These are phyloP conservation scores for Phytophthora citricola DNA, from an alignment of 352 stramenopile species.

Conservation along the genomic window DNA sequence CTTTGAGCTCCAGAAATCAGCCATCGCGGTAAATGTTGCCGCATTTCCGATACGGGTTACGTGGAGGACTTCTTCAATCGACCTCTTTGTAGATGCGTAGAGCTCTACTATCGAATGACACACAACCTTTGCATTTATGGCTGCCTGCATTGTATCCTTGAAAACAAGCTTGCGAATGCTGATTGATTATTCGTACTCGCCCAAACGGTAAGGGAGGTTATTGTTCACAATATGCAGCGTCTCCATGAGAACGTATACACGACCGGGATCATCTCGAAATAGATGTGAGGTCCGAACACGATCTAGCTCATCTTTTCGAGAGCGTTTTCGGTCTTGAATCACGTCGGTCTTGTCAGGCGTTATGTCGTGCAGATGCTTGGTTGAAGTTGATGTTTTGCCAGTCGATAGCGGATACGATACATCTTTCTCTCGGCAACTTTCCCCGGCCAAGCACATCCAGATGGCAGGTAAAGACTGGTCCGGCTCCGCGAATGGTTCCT, in stretches of 20 bases:
- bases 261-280: slow-evolving; percentile 6
- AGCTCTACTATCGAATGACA: slow-evolving; percentile 7
- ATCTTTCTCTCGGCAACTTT: background rate
- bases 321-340: background rate
- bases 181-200: slow-evolving; percentile 16
- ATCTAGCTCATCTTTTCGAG: slow-evolving; percentile 6
- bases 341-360: slow-evolving; percentile 4
- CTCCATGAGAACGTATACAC: slow-evolving; percentile 12
- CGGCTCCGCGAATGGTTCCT: background rate
- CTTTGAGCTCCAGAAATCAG: slow-evolving; percentile 19
- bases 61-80: background rate
- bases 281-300: slow-evolving; percentile 5
- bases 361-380: slow-evolving; percentile 11
- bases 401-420: slow-evolving; percentile 7
- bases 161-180: slow-evolving; percentile 15
- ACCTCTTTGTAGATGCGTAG: slow-evolving; percentile 12
- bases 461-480: slow-evolving; percentile 2
- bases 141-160: slow-evolving; percentile 16
- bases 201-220: slow-evolving; percentile 13
- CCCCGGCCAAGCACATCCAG: slow-evolving; percentile 14
- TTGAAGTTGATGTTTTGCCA: slow-evolving; percentile 4
- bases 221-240: slow-evolving; percentile 20
- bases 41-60: slow-evolving; percentile 3
- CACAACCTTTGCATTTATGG: slow-evolving; percentile 4
- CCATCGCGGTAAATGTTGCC: slow-evolving; percentile 4